A percentile compares a stretch with the other conserved stretches of the same genome.
phyloP scores from a whole-genome alignment of 2,329 filamentous ascomycete species.

The Fusarium algeriense region DNA sequence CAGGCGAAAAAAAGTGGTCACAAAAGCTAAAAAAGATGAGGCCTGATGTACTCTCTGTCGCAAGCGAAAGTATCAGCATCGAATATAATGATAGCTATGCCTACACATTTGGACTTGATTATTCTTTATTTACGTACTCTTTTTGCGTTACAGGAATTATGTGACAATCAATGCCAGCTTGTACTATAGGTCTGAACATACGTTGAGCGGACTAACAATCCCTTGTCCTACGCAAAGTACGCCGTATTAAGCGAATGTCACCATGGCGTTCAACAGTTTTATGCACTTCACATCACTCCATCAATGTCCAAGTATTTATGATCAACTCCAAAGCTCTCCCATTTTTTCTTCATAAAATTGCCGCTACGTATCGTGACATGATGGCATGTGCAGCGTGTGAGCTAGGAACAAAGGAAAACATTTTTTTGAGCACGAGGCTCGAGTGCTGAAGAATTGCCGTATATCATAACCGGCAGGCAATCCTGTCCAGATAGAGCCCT shows the following conservation, averaged over 20 bases:
- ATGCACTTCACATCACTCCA: constrained; percentile 48
- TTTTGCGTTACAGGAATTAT: not conserved
- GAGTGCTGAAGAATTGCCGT: constrained; percentile 44
- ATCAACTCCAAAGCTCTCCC: constrained; percentile 52
- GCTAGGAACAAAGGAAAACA: constrained; percentile 56
- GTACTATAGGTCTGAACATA: not conserved
- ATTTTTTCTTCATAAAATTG: constrained; percentile 52
- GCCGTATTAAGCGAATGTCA: not conserved
- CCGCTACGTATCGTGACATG: constrained; percentile 51
- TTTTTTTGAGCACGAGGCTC: constrained; percentile 39
- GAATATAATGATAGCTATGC: not conserved
- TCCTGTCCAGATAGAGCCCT: constrained; percentile 59
- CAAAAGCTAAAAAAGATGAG: constrained; percentile 2
- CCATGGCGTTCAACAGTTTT: not conserved
- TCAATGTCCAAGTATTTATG: constrained; percentile 52
- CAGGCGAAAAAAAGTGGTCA: constrained; percentile 28
- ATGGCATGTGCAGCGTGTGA: constrained; percentile 50
- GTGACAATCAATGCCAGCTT: not conserved
- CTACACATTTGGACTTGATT: not conserved
- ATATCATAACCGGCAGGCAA: constrained; percentile 56
- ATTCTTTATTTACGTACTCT: not conserved
- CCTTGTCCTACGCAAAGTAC: not conserved
- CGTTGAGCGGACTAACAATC: not conserved
- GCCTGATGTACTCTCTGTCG: not conserved
- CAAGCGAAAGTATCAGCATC: not conserved